A percentile compares a stretch with the other conserved stretches of the same genome.
Conservation (phyloP, 73 alveolate genomes). For the Blepharisma japonicum region DNA sequence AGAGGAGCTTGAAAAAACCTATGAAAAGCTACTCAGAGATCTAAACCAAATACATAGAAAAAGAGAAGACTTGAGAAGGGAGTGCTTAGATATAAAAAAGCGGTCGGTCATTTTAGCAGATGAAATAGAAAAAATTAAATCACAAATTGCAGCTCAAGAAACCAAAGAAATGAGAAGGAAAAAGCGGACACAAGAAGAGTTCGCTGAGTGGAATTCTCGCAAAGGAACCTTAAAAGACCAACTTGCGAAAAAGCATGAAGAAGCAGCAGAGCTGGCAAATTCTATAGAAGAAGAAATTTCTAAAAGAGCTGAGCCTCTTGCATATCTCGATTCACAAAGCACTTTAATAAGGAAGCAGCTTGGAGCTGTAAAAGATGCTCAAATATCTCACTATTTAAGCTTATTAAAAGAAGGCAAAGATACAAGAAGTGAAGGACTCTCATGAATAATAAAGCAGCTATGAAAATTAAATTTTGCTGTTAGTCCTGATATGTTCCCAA, state of each 20-base stretch:
- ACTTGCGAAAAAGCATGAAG: background rate
- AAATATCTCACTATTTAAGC: background rate
- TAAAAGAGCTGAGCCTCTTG: background rate
- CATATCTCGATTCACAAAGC: background rate
- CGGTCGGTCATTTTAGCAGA: background rate
- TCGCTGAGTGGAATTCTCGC: background rate
- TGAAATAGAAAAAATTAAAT: background rate
- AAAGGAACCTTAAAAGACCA: background rate
- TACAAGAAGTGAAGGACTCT: background rate
- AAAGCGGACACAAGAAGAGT: background rate
- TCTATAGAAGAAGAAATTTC: background rate
- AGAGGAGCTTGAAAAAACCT: background rate
- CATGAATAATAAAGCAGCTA: background rate
- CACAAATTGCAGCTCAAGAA: background rate
- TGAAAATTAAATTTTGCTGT: background rate
- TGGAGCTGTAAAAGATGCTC: background rate
- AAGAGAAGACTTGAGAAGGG: background rate
- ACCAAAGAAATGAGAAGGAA: background rate
- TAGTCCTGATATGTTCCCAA: background rate
- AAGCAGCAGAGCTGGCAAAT: background rate
- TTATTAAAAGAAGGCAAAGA: slow-evolving; percentile 16
- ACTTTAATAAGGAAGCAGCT: background rate
- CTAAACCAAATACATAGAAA: background rate
- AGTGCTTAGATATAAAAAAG: background rate
- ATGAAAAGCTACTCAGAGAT: background rate